Base-by-base conservation (phyloP, 1,284 basidiomycete species). In the Stygiomarasmius scandens region DNA sequence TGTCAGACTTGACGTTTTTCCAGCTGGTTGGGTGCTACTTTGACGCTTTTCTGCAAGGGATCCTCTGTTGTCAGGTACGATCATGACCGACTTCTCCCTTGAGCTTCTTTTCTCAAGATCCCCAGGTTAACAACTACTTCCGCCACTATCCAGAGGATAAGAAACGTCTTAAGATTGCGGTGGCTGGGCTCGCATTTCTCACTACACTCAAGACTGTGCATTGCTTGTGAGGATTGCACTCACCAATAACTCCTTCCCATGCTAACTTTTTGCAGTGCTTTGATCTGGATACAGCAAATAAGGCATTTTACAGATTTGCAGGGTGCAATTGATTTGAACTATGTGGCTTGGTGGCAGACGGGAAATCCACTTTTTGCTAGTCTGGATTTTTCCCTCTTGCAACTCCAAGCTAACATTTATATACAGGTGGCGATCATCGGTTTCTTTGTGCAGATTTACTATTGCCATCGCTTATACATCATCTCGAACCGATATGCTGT, bases 291-390 rank as follows among this genome's bases (percentile, higher is more conserved):
- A 22, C 62, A 65, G 49, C 63, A 64, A 45, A 66, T 74, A n/a
- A 51, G 65, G 14, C 55, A 67, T 43, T 70, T 72, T 51, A 59
- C 58, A 6, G 70, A 72, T 53, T 52, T 74, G 12, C 48, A 66
- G 1, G 67, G 67, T n/a, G 73, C 72, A 0, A 65, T 72, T 49
- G 27, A 50, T 6, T 63, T 73, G 22, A 68, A 65, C 34, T 74
- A 71, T 54, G 69, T 67, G 10, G 54, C 64, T 22, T 75, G 73
- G 73, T 71, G 69, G 70, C 67, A 69, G 59, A 63, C 41, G 5
- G 59, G 53, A 1, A 47, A 38, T 32, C 49, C 49, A 27, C 45
- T 60, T 20, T 48, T 52, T 44, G 52, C 53, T n/a, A 32, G 52
- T 20, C 10, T 9, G 2, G 10, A 10, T n/a, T 6, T 58, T 22